These are phyloP conservation scores for Psidium guajava DNA, from an alignment of 345 rosid species.

Conservation along the genomic window DNA sequence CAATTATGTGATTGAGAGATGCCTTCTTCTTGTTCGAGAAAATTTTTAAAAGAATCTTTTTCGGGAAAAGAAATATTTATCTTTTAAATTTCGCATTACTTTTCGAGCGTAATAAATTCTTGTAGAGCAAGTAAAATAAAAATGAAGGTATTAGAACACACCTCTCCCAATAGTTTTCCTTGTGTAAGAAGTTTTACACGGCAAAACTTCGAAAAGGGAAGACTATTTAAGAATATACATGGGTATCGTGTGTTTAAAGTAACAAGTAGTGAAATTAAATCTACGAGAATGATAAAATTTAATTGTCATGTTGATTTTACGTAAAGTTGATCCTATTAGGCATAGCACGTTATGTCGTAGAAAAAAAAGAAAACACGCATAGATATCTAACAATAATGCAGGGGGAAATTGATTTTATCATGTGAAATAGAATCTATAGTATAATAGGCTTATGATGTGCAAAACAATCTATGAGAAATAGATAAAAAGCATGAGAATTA, in stretches of 20 bases:
- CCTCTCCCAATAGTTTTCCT: too few relatives aligned
- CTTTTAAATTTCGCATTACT: too few relatives aligned
- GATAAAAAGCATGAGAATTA: background rate
- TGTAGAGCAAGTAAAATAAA: too few relatives aligned
- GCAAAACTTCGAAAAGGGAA: background rate
- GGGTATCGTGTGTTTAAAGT: background rate
- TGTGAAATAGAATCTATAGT: background rate
- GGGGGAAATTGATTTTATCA: background rate
- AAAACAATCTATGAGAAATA: background rate
- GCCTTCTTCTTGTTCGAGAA: too few relatives aligned
- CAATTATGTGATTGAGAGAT: background rate
- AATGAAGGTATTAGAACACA: too few relatives aligned
- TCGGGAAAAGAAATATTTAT: too few relatives aligned
- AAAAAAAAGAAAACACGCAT: background rate
- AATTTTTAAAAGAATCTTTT: too few relatives aligned
- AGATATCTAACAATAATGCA: background rate
- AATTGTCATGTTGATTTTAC: background rate
- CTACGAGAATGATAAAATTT: background rate
- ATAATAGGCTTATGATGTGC: background rate
- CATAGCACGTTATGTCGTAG: background rate
- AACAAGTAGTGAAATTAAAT: background rate
- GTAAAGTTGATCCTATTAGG: background rate
- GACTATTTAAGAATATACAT: background rate
- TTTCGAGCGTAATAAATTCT: too few relatives aligned
- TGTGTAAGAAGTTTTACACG: too few relatives aligned